Evolutionary conservation across 805 yeast genomes (phyloP), one percentile per base, ranked within the genome.

Genomic region (Metschnikowia lunata): DNA sequence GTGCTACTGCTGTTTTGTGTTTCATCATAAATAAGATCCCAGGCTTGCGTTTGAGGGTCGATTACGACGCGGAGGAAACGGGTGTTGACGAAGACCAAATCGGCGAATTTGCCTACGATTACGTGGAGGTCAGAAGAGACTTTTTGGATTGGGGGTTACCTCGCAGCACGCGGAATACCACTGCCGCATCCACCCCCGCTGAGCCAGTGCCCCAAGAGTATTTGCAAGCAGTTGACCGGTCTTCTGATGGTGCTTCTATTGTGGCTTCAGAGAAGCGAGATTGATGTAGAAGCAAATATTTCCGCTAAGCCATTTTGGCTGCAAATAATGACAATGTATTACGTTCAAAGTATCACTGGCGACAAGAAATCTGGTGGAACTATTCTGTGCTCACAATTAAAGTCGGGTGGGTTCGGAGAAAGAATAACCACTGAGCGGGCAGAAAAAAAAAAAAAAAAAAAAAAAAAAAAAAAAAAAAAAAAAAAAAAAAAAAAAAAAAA

Each of bases 21-120:
- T 76, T 79, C 52, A 81, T 79, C 34, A 74, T 89, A 42, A 73
- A 91, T 66, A 76, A 74, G 50, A 83, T 88, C 28, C 99, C 98
- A 7, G 90, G 89, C 12, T 76, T 88, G 56, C 74, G 82, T 40
- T 71, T 93, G 57, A 78, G 97, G 60, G 88, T 88, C 6, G 75
- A 80, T 49, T 95, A 86, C 63, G 82, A 83, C 30, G 96, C 84
- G 18, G 99, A 91, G 64, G 87, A 83, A 51, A 72, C 74, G 29
- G 99, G 99, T 46, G 78, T 90, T 70, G 99, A 91, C 64, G 97
- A 90, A 64, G 96, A 88, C 67, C 97, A 91, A 69, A 87, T 91
- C 55, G 99, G 98, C 40, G 99, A 91, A 67, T 91, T 90, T 67
- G 98, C 98, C n/a, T 91, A 91, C 64, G 98, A 91, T 66, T 91